These are phyloP conservation scores for Aspergillus brasiliensis DNA, from an alignment of 2,329 filamentous ascomycete genomes.

Conservation along the genomic window DNA sequence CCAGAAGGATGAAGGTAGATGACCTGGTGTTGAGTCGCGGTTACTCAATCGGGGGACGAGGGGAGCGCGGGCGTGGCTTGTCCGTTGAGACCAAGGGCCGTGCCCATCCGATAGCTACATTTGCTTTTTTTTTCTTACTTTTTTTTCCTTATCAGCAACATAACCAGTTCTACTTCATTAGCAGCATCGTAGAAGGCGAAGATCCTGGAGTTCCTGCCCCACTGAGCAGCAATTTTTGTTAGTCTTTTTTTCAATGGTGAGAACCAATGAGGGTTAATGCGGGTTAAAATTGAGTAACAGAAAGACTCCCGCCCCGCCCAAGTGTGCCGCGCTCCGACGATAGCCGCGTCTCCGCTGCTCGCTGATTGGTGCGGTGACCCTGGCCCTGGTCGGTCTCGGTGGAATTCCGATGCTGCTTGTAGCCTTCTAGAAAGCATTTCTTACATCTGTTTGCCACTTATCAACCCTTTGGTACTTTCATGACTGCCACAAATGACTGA, in stretches of 20 bases:
- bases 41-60: not conserved
- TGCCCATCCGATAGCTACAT: not conserved
- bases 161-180: not conserved
- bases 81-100: not conserved
- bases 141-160: too few species aligned
- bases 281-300: slow-evolving; percentile 13
- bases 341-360: not conserved
- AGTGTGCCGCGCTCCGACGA: not conserved
- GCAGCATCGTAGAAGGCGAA: not conserved
- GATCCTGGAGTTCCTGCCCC: not conserved
- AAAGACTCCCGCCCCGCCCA: not conserved
- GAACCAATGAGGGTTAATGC: not conserved
- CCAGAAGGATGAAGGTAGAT: not conserved
- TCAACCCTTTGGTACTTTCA: not conserved
- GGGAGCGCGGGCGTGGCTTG: not conserved
- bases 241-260: not conserved
- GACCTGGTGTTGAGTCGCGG: not conserved
- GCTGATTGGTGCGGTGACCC: slow-evolving; percentile 3
- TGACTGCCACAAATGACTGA: slow-evolving; percentile 3
- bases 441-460: not conserved
- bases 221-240: not conserved
- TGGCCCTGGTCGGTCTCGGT: not conserved
- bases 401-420: slow-evolving; percentile 2
- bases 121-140: too few species aligned
- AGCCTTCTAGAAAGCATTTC: slow-evolving; percentile 1